Conservation (phyloP, 768 basidiomycete species). For the Xerocomus spinulosus region DNA sequence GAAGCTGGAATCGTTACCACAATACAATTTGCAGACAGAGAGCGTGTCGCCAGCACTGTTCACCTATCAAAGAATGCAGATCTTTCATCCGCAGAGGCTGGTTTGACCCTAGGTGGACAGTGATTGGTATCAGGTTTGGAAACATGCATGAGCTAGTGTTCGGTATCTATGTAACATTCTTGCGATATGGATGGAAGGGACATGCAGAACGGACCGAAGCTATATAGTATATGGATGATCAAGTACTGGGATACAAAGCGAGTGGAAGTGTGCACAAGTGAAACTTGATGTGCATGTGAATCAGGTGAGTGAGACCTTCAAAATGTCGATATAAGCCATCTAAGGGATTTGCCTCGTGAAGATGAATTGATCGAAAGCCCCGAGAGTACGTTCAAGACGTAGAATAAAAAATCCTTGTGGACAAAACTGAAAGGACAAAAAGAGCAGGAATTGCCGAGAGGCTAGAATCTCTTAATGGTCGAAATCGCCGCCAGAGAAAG, state of each 20-base stretch:
- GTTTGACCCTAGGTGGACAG: conserved; percentile 2
- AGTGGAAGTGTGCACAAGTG: conserved; percentile 2
- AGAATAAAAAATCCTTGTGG: conserved; percentile 1
- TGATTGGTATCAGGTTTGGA: background rate
- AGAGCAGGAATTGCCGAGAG: background rate
- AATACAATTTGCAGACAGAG: conserved; percentile 13
- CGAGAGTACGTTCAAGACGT: conserved; percentile 5
- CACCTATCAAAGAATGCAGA: conserved; percentile 1
- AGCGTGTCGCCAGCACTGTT: background rate
- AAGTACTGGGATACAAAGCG: conserved; percentile 16
- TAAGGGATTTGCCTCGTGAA: background rate
- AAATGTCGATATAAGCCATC: conserved; percentile 3
- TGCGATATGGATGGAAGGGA: background rate
- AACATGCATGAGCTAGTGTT: background rate
- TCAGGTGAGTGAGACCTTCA: background rate
- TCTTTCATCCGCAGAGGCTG: background rate
- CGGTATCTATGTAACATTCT: background rate
- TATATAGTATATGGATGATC: background rate
- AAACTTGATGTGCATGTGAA: background rate
- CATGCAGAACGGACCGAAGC: background rate
- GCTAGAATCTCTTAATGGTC: conserved; percentile 24
- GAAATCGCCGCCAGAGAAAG: conserved; percentile 31
- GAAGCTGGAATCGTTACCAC: conserved; percentile 13
- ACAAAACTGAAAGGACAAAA: conserved; percentile 1
- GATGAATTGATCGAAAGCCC: background rate